Base-by-base conservation (phyloP, 768 basidiomycete genomes). In the Boletus reticulatus region DNA sequence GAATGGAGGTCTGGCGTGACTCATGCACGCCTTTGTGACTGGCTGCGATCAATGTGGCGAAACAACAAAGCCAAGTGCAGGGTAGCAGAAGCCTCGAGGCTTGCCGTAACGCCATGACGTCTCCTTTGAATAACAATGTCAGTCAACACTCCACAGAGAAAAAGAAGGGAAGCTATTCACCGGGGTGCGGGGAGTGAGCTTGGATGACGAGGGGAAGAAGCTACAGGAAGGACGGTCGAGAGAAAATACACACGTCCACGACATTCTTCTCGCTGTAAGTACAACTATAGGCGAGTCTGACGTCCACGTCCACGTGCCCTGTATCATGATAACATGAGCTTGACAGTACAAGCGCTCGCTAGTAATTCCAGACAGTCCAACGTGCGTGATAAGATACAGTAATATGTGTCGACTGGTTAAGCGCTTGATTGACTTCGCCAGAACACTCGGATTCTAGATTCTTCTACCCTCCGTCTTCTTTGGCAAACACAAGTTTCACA, bases 21-120 rank as follows among this genome's bases (percentile, higher is more conserved):
- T 66, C 62, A 36, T 59, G 64, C n/a, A n/a, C n/a, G n/a, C n/a
- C n/a, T 52, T 45, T 10, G 5, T 7, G 58, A 51, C 56, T 54
- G 44, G 66, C 64, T 50, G 52, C 53, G 32, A 44, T 43, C 31
- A 58, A 56, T 48, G 65, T 47, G 52, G 44, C 36, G 8, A 59
- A 8, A 17, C n/a, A n/a, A n/a, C n/a, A 13, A 42, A 60, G 43
- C 24, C 55, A 68, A 39, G 47, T 43, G 36, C 47, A 50, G 22
- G 50, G 8, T 29, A 50, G 27, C 39, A 57, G n/a, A 27, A 54
- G 41, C 24, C 29, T 29, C 7, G 36, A 46, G 22, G 43, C 54
- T 9, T 14, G 55, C 16, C 11, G 58, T 47, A 67, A 53, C 53
- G 38, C 39, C 62, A 56, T 67, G 53, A 38, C 38, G 48, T 24